Conservation (phyloP, 352 stramenopile species). For the Phytophthora multivora region DNA sequence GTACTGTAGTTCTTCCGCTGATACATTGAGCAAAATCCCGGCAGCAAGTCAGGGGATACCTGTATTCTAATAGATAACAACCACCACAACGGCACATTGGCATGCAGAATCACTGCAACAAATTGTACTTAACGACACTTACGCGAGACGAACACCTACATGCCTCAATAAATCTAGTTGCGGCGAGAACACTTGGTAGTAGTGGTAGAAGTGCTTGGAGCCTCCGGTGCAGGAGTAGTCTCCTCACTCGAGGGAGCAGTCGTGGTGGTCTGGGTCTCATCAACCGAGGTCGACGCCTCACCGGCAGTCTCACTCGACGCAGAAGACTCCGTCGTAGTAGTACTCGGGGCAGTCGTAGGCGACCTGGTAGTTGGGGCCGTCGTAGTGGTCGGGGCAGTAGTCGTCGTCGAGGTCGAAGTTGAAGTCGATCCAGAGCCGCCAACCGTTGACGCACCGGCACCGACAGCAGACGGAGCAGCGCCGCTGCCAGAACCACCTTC, state of each 20-base stretch:
- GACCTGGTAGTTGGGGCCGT: constrained; percentile 4
- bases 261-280: background rate
- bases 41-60: too few relatives aligned
- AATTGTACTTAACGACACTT: constrained; percentile 12
- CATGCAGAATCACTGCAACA: constrained; percentile 3
- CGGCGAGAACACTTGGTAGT: constrained; percentile 10
- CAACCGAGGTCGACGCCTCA: constrained; percentile 6
- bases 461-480: constrained; percentile 20
- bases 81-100: constrained; percentile 3
- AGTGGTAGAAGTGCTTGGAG: constrained; percentile 4
- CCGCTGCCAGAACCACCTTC: constrained; percentile 34
- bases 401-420: constrained; percentile 3
- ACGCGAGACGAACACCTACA: constrained; percentile 8
- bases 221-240: constrained; percentile 13
- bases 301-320: constrained; percentile 4
- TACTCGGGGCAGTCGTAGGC: constrained; percentile 4
- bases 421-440: constrained; percentile 8
- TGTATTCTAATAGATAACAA: too few relatives aligned
- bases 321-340: background rate
- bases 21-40: too few relatives aligned
- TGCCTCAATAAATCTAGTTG: constrained; percentile 14
- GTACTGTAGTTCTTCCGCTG: too few relatives aligned
- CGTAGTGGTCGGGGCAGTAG: constrained; percentile 6
- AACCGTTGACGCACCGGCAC: constrained; percentile 13
- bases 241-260: background rate